Percentiles rank a stretch among this genome's conserved stretches.
Evolutionary conservation across 768 basidiomycete genomes (phyloP).

Genomic region (Psilocybe subaeruginosa): DNA sequence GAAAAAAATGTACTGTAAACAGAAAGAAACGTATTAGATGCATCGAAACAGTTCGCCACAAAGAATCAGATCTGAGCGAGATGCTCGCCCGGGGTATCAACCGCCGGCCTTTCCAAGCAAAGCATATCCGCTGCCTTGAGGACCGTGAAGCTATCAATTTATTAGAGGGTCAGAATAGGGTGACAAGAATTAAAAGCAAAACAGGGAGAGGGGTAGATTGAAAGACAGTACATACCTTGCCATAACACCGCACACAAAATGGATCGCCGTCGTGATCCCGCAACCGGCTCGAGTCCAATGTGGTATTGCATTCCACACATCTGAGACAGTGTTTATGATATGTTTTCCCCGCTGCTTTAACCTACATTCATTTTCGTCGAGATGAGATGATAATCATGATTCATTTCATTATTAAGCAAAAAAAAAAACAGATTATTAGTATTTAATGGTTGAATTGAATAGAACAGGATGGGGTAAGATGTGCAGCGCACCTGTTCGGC

Average conservation of each 20-base stretch:
- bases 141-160: constrained; percentile 63
- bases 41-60: background rate
- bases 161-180: background rate
- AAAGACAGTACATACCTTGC: constrained; percentile 47
- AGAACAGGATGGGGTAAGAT: background rate
- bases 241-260: constrained; percentile 73
- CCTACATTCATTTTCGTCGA: constrained; percentile 40
- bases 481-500: constrained; percentile 67
- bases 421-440: no score
- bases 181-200: background rate
- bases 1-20: no score
- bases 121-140: constrained; percentile 78
- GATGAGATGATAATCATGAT: background rate
- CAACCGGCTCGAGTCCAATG: constrained; percentile 72
- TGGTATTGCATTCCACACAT: constrained; percentile 71
- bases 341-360: constrained; percentile 81
- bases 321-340: constrained; percentile 79
- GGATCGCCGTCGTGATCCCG: constrained; percentile 79
- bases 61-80: background rate
- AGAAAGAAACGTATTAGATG: background rate
- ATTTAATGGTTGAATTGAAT: no score
- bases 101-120: constrained; percentile 42
- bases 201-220: background rate
- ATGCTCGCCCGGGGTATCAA: constrained; percentile 4
- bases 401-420: background rate